These are phyloP conservation scores for Ottelia alismoides DNA, from an alignment of 106 monocot genomes.

Conservation along the genomic window DNA sequence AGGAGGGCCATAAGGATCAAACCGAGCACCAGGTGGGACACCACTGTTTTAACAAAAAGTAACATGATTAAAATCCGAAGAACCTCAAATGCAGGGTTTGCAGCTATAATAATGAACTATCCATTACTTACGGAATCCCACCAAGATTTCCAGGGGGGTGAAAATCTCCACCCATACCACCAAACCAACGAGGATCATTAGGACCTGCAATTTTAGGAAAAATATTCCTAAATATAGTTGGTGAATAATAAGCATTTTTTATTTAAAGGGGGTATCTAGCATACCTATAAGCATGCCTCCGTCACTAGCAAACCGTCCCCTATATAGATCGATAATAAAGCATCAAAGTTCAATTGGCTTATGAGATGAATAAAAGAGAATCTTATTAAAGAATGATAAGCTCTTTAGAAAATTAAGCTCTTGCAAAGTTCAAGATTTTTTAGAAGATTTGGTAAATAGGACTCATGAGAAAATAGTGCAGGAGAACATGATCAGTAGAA, in stretches of 20 bases:
- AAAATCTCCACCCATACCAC: constrained; percentile 5
- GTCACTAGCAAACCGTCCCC: constrained; percentile 33
- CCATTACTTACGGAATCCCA: constrained; percentile 38
- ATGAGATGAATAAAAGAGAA: no score
- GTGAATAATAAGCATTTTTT: no score
- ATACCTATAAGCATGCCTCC: constrained; percentile 85
- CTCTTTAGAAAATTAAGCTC: no score
- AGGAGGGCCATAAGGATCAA: constrained; percentile 89
- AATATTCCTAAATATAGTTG: no score
- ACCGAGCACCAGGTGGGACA: constrained; percentile 62
- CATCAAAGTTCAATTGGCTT: no score
- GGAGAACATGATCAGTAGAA: no score
- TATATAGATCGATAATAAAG: no score
- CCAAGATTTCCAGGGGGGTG: constrained; percentile 24
- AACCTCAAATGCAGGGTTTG: not conserved
- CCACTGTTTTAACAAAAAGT: constrained; percentile 27
- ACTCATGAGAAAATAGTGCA: no score
- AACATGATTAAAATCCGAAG: not conserved
- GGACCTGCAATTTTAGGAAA: constrained; percentile 71
- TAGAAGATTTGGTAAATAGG: no score
- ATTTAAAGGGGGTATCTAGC: constrained; percentile 2
- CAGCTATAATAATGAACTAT: not conserved
- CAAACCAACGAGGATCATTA: constrained; percentile 71
- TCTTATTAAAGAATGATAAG: no score
- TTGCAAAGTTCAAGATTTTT: no score